A percentile compares a stretch with the other conserved stretches of the same genome.
Conservation (phyloP, 176 grass and related monocot species). For the Aegilops sharonensis region DNA sequence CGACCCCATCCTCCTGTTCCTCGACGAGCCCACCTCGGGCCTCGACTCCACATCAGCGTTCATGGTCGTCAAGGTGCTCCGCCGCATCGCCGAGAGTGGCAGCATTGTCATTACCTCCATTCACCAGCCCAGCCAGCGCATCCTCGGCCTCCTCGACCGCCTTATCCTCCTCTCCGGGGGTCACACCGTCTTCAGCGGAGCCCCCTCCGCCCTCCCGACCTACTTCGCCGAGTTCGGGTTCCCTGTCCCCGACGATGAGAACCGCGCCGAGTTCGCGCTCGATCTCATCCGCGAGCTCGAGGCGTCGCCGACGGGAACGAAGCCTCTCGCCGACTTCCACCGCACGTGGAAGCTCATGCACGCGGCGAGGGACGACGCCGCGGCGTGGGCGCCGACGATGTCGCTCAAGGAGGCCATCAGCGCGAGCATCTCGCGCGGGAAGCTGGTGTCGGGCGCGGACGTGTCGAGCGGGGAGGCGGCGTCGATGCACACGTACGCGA, state of each 20-base stretch:
- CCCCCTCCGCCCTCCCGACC: constrained; percentile 38
- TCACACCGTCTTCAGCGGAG: constrained; percentile 62
- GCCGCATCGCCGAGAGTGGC: constrained; percentile 69
- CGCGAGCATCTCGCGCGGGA: constrained; percentile 78
- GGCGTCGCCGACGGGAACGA: constrained; percentile 52
- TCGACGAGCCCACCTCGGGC: constrained; percentile 95
- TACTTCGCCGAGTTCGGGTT: constrained; percentile 76
- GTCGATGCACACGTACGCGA: constrained; percentile 65
- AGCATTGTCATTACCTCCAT: constrained; percentile 95
- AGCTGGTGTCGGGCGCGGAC: constrained; percentile 67
- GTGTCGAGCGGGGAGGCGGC: constrained; percentile 37
- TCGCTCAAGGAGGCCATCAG: constrained; percentile 82
- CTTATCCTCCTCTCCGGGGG: constrained; percentile 78
- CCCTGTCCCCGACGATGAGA: constrained; percentile 72
- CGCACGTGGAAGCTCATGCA: constrained; percentile 48
- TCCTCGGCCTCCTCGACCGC: constrained; percentile 71
- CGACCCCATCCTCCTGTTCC: constrained; percentile 86
- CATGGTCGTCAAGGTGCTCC: constrained; percentile 93
- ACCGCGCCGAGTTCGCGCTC: constrained; percentile 86
- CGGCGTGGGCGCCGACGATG: constrained; percentile 11
- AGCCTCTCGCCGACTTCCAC: constrained; percentile 72
- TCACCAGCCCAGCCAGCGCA: constrained; percentile 86
- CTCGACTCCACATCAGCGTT: constrained; percentile 95
- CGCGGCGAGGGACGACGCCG: neutral
- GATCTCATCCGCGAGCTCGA: constrained; percentile 78